Conservation (phyloP, 179 eudicot genomes). For the Beta lomatogona region DNA sequence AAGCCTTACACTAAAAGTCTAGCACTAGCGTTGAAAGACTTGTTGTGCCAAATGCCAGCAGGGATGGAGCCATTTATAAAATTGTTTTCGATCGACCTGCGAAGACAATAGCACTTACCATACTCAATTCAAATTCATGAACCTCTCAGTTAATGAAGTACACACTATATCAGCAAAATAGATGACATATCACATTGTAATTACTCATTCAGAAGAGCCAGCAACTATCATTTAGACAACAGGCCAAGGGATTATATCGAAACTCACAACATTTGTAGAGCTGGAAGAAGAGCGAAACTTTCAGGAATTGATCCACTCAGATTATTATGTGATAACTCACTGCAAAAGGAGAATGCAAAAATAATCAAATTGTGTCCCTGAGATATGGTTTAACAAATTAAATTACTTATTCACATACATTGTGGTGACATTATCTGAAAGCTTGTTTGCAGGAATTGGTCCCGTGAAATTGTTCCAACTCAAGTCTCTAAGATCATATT, state of each 20-base stretch:
- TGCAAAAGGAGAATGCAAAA: constrained; percentile 28
- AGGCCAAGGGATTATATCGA: background rate
- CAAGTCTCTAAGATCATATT: constrained; percentile 57
- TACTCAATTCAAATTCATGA: constrained; percentile 13
- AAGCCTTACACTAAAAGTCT: constrained; percentile 58
- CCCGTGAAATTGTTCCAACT: constrained; percentile 71
- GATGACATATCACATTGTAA: background rate
- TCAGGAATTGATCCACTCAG: constrained; percentile 70
- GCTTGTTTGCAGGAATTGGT: constrained; percentile 59
- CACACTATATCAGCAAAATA: background rate
- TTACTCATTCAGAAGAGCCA: constrained; percentile 6
- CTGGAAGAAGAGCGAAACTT: constrained; percentile 60
- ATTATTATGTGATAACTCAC: constrained; percentile 62
- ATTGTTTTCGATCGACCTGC: constrained; percentile 69
- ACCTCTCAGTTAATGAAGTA: background rate
- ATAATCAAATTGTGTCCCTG: background rate
- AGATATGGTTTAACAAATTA: background rate
- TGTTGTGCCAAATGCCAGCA: constrained; percentile 61
- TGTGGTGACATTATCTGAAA: constrained; percentile 63
- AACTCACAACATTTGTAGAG: constrained; percentile 71
- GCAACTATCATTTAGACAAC: background rate
- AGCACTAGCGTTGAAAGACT: constrained; percentile 40
- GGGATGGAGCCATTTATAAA: constrained; percentile 60
- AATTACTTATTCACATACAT: constrained; percentile 49
- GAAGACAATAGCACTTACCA: constrained; percentile 11